These are phyloP conservation scores for Lipomyces sp. DNA, from an alignment of 805 yeast species.

Conservation along the genomic window DNA sequence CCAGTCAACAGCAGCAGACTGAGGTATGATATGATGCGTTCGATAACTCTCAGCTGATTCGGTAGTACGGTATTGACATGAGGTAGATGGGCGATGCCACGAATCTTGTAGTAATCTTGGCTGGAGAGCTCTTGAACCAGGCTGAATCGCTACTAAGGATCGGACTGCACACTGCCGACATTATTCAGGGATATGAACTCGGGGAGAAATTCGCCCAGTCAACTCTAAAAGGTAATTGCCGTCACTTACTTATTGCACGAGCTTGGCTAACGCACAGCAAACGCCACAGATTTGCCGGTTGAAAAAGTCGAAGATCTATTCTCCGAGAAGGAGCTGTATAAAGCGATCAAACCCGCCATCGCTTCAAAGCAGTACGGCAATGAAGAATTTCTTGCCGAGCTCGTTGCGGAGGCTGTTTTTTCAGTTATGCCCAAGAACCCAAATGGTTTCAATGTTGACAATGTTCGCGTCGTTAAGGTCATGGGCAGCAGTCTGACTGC, in stretches of 20 bases:
- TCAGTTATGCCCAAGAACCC: slow-evolving; percentile 70
- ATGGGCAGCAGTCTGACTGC: slow-evolving; percentile 81
- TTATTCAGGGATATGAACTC: slow-evolving; percentile 84
- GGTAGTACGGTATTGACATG: no score
- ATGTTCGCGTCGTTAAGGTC: slow-evolving; percentile 90
- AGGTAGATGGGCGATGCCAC: slow-evolving; percentile 85
- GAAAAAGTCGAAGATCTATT: slow-evolving; percentile 58
- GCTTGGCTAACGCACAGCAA: no score
- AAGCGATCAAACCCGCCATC: slow-evolving; percentile 80
- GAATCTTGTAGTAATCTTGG: slow-evolving; percentile 83
- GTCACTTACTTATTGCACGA: no score
- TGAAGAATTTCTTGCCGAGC: slow-evolving; percentile 70
- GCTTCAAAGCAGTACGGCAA: slow-evolving; percentile 91
- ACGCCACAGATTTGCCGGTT: slow-evolving; percentile 49
- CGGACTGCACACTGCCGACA: slow-evolving; percentile 89
- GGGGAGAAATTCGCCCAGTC: slow-evolving; percentile 75
- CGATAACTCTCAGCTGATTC: no score
- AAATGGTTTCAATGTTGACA: slow-evolving; percentile 77
- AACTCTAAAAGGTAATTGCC: no score
- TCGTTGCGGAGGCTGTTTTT: slow-evolving; percentile 82
- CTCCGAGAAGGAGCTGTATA: slow-evolving; percentile 55
- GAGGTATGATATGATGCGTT: slow-evolving; percentile 42
- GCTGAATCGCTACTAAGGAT: slow-evolving; percentile 80
- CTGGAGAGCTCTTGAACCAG: slow-evolving; percentile 84
- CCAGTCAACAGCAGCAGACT: slow-evolving; percentile 91